These are phyloP conservation scores for Prosopis cineraria DNA, from an alignment of 306 rosid species.

Conservation along the genomic window DNA sequence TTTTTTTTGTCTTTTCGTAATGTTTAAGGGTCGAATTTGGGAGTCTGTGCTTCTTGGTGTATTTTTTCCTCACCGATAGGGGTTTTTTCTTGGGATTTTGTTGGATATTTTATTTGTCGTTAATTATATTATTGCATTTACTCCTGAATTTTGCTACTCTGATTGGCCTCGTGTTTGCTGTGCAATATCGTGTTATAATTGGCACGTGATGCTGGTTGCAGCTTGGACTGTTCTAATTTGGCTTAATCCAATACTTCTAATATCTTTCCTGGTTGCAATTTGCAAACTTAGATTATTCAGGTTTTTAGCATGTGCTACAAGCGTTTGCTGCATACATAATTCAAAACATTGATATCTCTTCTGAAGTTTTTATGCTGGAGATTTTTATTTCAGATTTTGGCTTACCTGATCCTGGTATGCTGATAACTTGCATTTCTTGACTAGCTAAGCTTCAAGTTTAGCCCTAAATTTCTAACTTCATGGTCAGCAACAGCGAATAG, in stretches of 20 bases:
- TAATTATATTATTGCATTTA: background rate
- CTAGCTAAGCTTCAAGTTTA: background rate
- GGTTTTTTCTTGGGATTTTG: slow-evolving; percentile 1
- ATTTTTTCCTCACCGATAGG: slow-evolving; percentile 11
- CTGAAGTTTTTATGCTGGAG: background rate
- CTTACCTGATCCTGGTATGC: background rate
- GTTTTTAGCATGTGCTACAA: background rate
- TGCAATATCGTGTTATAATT: background rate
- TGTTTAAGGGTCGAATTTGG: background rate
- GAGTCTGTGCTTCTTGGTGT: slow-evolving; percentile 3
- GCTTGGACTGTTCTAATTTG: background rate
- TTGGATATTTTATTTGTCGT: background rate
- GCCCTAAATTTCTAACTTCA: background rate
- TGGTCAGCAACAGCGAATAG: background rate
- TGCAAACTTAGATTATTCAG: background rate
- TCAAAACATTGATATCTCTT: background rate
- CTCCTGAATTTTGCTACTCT: background rate
- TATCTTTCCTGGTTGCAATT: background rate
- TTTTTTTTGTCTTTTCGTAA: background rate
- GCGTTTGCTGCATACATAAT: background rate
- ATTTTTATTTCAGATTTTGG: slow-evolving; percentile 19
- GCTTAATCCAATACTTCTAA: background rate
- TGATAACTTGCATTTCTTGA: background rate
- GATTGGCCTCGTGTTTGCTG: background rate
- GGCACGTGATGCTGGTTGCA: background rate